Evolutionary conservation across 192 early-diverging fungal species (phyloP), one percentile per base, ranked within the genome.

Genomic region (Coemansia sp.): DNA sequence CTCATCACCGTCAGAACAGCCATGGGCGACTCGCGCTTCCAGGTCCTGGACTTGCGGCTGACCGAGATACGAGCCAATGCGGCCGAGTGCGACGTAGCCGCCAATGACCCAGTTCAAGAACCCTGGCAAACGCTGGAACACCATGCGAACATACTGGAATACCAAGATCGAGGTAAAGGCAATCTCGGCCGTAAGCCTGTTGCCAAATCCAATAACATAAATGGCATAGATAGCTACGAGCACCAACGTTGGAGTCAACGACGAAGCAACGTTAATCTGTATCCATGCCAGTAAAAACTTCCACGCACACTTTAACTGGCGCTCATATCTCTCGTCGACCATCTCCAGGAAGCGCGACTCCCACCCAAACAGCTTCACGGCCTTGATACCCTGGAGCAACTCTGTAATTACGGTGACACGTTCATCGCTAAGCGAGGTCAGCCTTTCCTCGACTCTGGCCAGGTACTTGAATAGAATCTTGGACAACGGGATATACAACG

Each of bases 351-450:
- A 94, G 60, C 85, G 85, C 24, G 83, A 64, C 76, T 93, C 92
- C 88, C 93, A 95, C 27, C 90, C 91, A 78, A 93, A 92, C 72
- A 97, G 90, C 73, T 98, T 98, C 53, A 98, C 89, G 44, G 95
- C 90, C 29, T 94, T 87, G 47, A 97, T 95, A 44, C 92, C 94
- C 75, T 92, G 86, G 16, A 95, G 71, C 27, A 92, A 80, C 75
- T 97, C 94, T 58, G 92, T 95, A 40, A 92, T 88, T 34, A 85
- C 73, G 36, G 87, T 85, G 29, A 96, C 76, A 15, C 94, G 84
- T 47, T 89, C 87, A 71, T 96, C 94, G 40, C 83, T 80, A 38
- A 40, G 34, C 34, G 22, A 33, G 12, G 44, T 53, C 18, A 53
- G 34, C 5, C 18, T 64, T 3, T 65, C 38, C 22, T 65, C 49